Conservation (phyloP, 805 yeast species). For the Wickerhamomyces ciferrii region DNA sequence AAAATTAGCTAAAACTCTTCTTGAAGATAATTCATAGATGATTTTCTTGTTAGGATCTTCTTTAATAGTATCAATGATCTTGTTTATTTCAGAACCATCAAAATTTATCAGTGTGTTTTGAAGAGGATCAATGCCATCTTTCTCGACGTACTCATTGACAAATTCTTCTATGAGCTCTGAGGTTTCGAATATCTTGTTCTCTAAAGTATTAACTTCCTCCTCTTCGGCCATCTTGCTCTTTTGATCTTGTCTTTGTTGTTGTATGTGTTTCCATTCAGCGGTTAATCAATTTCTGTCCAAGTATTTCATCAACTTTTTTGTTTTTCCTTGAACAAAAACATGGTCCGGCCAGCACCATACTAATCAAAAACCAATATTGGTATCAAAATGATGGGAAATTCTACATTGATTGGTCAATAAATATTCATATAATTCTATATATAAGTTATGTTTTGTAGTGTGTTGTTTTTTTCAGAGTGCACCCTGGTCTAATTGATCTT, state of each 20-base stretch:
- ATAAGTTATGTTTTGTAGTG: not conserved
- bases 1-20: conserved; percentile 5
- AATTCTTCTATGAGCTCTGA: not conserved
- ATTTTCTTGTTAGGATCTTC: not conserved
- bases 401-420: too few relatives aligned
- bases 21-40: conserved; percentile 6
- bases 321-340: not conserved
- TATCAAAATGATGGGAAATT: too few relatives aligned
- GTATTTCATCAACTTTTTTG: not conserved
- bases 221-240: not conserved
- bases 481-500: conserved; percentile 24
- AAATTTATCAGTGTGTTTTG: not conserved
- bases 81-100: not conserved
- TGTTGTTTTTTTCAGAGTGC: not conserved
- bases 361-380: too few relatives aligned
- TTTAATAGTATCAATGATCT: not conserved
- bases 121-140: not conserved
- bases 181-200: not conserved
- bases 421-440: not conserved
- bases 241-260: not conserved
- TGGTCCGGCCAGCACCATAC: not conserved
- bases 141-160: not conserved
- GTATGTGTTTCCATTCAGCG: not conserved
- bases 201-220: not conserved
- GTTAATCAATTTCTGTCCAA: not conserved